Conservation (phyloP, 202 grass and related monocot genomes). For the Zizania palustris region DNA sequence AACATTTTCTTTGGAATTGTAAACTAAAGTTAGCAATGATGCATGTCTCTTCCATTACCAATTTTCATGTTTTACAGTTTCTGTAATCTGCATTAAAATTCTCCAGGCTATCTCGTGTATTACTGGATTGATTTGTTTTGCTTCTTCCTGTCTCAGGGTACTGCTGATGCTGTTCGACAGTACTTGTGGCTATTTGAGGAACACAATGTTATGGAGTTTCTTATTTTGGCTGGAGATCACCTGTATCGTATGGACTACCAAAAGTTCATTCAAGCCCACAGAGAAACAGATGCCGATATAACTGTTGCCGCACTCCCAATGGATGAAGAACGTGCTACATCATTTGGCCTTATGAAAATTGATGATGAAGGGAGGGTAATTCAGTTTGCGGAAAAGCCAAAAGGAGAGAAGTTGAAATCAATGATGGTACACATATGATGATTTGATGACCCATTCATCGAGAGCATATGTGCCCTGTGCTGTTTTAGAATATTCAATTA, state of each 20-base stretch:
- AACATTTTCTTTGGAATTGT: background rate
- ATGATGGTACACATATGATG: slow-evolving; percentile 66
- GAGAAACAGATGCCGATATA: slow-evolving; percentile 82
- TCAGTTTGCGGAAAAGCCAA: slow-evolving; percentile 85
- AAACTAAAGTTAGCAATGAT: slow-evolving; percentile 26
- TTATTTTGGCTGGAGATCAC: slow-evolving; percentile 86
- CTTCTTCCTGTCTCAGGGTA: slow-evolving; percentile 63
- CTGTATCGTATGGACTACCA: slow-evolving; percentile 94
- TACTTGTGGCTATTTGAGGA: slow-evolving; percentile 91
- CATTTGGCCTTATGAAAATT: slow-evolving; percentile 90
- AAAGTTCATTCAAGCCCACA: slow-evolving; percentile 89
- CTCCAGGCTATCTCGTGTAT: background rate
- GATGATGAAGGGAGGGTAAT: slow-evolving; percentile 82
- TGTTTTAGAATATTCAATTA: slow-evolving; percentile 26
- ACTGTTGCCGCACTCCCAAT: slow-evolving; percentile 81
- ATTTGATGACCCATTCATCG: background rate
- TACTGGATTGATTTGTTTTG: slow-evolving; percentile 3
- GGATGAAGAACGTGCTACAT: slow-evolving; percentile 81
- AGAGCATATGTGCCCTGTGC: background rate
- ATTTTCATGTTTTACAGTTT: slow-evolving; percentile 23
- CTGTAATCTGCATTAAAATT: slow-evolving; percentile 5
- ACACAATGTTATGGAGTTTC: slow-evolving; percentile 87
- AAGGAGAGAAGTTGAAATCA: slow-evolving; percentile 72
- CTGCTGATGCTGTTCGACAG: slow-evolving; percentile 77
- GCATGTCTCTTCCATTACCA: slow-evolving; percentile 1